phyloP scores from a whole-genome alignment of 306 rosid species.

The Carpinus fangiana region DNA sequence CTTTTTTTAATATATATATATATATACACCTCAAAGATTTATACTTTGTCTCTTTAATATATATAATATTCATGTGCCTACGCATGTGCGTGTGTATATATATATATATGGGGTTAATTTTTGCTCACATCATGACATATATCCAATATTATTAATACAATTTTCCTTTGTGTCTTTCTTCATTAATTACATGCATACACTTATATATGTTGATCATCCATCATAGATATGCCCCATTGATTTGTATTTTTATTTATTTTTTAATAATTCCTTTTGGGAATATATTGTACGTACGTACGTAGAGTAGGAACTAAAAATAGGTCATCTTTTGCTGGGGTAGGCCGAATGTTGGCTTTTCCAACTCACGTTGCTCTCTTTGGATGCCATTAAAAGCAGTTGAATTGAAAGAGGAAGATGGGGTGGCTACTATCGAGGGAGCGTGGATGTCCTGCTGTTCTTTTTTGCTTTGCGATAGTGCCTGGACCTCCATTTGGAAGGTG shows the following conservation, averaged over 20 bases:
- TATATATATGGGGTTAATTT: not conserved
- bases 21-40: constrained; percentile 12
- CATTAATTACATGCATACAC: too few relatives aligned
- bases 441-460: constrained; percentile 41
- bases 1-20: too few relatives aligned
- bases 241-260: not conserved
- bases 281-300: not conserved
- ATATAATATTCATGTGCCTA: not conserved
- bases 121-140: too few relatives aligned
- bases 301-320: not conserved
- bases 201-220: too few relatives aligned
- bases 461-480: constrained; percentile 55
- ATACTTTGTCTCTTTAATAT: constrained; percentile 27
- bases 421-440: constrained; percentile 64
- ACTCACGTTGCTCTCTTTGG: constrained; percentile 47
- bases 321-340: not conserved
- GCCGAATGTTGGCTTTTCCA: constrained; percentile 21
- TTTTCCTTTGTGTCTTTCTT: too few relatives aligned
- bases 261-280: not conserved
- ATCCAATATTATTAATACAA: too few relatives aligned
- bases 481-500: constrained; percentile 56
- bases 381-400: constrained; percentile 59
- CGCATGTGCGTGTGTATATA: not conserved
- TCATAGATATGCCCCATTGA: not conserved
- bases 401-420: constrained; percentile 38